Percentiles rank a stretch among this genome's conserved stretches.
Conservation (phyloP, 129 eudicot species). For the Escallonia herrerae region DNA sequence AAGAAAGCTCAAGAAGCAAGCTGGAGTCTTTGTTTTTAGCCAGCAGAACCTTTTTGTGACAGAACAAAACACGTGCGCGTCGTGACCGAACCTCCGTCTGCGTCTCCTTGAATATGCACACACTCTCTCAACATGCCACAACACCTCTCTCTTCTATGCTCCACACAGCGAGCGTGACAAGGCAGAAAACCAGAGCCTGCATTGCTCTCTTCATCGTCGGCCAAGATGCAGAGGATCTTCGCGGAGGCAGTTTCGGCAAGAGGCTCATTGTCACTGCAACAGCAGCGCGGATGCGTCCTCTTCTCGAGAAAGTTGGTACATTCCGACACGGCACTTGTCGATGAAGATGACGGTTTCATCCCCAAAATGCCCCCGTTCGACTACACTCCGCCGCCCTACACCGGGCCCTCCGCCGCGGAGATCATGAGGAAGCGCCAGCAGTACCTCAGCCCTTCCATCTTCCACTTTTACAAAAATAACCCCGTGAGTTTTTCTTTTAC, state of each 20-base stretch:
- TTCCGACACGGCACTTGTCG: conserved; percentile 2
- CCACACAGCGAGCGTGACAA: no score
- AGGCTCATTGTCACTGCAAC: background rate
- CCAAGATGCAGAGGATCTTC: conserved; percentile 21
- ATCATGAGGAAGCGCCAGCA: conserved; percentile 40
- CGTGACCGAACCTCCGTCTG: no score
- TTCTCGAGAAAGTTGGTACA: conserved; percentile 10
- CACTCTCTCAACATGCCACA: no score
- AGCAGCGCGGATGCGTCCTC: background rate
- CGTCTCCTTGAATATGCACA: no score
- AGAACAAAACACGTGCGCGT: no score
- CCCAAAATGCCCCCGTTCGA: conserved; percentile 67
- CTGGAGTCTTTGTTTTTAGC: no score
- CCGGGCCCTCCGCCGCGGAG: no score
- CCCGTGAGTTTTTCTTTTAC: conserved; percentile 26
- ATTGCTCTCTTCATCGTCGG: background rate
- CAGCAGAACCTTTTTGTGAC: no score
- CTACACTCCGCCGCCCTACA: conserved; percentile 56
- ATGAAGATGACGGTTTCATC: conserved; percentile 19
- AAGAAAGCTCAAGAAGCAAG: no score
- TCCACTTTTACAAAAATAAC: conserved; percentile 30
- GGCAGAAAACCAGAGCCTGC: no score
- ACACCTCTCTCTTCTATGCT: no score
- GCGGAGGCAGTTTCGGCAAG: conserved; percentile 9
- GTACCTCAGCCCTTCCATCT: conserved; percentile 58